phyloP scores from a whole-genome alignment of 2,329 filamentous ascomycete species.

The Sporothrix variecibatus region DNA sequence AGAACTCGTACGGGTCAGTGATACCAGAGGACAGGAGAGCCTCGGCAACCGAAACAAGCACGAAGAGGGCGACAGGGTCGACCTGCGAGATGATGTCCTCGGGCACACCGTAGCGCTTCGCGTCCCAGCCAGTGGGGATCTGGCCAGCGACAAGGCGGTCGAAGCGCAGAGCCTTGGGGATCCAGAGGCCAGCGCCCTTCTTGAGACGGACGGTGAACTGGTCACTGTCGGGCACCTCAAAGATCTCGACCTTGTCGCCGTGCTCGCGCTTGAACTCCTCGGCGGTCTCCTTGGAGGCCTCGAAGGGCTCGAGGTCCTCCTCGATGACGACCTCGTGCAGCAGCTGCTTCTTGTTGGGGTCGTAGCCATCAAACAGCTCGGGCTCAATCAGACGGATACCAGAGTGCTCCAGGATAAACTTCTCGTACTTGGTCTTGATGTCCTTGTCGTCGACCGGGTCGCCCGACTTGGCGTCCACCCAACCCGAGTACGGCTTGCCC shows the following conservation, averaged over 20 bases:
- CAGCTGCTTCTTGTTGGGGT: constrained; percentile 97
- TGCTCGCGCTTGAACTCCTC: constrained; percentile 97
- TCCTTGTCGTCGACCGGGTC: constrained; percentile 98
- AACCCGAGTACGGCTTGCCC: constrained; percentile 93
- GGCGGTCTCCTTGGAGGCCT: constrained; percentile 94
- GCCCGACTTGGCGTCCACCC: constrained; percentile 91
- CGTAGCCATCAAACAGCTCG: constrained; percentile 93
- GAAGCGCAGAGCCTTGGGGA: constrained; percentile 95
- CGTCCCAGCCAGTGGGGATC: constrained; percentile 95
- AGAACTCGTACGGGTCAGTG: constrained; percentile 98
- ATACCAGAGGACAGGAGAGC: constrained; percentile 90
- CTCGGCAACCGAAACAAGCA: constrained; percentile 91
- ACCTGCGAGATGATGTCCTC: constrained; percentile 98
- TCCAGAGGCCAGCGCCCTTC: constrained; percentile 92
- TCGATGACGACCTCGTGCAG: constrained; percentile 97
- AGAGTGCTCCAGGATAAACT: constrained; percentile 91
- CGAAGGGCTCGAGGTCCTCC: constrained; percentile 95
- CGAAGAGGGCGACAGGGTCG: constrained; percentile 92
- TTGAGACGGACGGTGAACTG: constrained; percentile 93
- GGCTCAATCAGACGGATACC: constrained; percentile 98
- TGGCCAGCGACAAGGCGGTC: constrained; percentile 97
- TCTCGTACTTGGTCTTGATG: constrained; percentile 96
- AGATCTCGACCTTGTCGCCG: constrained; percentile 95
- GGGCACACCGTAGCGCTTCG: constrained; percentile 91
- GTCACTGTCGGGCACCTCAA: constrained; percentile 89